These are phyloP conservation scores for Epichloe bromicola DNA, from an alignment of 2,329 filamentous ascomycete species.

Conservation along the genomic window DNA sequence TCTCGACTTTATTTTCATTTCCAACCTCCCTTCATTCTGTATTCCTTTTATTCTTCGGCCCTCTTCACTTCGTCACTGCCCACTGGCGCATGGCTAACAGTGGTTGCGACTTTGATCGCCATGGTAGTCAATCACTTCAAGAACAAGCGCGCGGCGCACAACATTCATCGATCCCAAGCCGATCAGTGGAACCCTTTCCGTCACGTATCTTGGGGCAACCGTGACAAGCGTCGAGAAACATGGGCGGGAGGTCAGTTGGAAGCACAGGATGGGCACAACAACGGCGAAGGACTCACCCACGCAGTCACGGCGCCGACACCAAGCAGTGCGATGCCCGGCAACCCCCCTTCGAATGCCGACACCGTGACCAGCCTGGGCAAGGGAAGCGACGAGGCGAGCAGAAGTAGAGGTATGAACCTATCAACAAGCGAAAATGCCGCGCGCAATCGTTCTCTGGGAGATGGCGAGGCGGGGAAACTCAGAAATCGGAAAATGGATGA, in stretches of 20 bases:
- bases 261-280: slow-evolving; percentile 13
- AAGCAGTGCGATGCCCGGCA: slow-evolving; percentile 9
- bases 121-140: slow-evolving; percentile 32
- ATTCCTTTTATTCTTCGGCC: not conserved
- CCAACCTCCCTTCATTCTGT: not conserved
- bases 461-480: slow-evolving; percentile 13
- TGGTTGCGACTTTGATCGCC: slow-evolving; percentile 5
- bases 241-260: slow-evolving; percentile 23
- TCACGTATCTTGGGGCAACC: slow-evolving; percentile 24
- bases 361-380: slow-evolving; percentile 11
- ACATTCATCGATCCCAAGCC: slow-evolving; percentile 25
- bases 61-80: not conserved
- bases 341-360: slow-evolving; percentile 14
- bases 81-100: slow-evolving; percentile 4
- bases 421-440: slow-evolving; percentile 9
- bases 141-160: slow-evolving; percentile 32
- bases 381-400: slow-evolving; percentile 12
- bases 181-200: slow-evolving; percentile 33
- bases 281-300: slow-evolving; percentile 23
- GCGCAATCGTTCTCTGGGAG: slow-evolving; percentile 11
- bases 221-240: slow-evolving; percentile 18
- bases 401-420: slow-evolving; percentile 7
- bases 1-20: not conserved
- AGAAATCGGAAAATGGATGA: slow-evolving; percentile 21
- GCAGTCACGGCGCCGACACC: slow-evolving; percentile 20